Conservation (phyloP, 1,139 yeast species). For the Zygosaccharomyces pseudobailii region DNA sequence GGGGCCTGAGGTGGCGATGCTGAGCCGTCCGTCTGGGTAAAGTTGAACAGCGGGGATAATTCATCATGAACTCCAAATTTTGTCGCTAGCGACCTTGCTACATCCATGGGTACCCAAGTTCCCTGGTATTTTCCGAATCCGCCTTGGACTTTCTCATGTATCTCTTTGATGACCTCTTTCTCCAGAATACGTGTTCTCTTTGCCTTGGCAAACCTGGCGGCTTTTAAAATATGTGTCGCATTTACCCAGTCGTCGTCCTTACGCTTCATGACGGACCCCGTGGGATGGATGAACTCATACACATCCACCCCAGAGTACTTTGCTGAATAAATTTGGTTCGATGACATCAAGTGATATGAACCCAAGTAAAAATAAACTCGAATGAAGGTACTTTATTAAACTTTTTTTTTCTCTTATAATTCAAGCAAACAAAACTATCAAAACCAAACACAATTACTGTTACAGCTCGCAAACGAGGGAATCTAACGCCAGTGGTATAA, state of each 20-base stretch:
- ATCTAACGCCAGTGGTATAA: neutral
- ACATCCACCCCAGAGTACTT: constrained; percentile 86
- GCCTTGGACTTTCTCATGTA: constrained; percentile 92
- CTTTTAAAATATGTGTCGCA: constrained; percentile 94
- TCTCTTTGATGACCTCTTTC: constrained; percentile 81
- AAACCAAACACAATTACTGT: neutral
- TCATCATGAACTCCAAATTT: constrained; percentile 68
- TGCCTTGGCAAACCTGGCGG: constrained; percentile 93
- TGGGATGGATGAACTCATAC: constrained; percentile 74
- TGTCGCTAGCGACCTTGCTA: constrained; percentile 54
- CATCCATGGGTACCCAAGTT: constrained; percentile 85
- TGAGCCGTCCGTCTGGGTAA: constrained; percentile 52
- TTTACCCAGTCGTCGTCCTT: constrained; percentile 91
- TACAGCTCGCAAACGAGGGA: neutral
- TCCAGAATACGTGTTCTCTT: constrained; percentile 88
- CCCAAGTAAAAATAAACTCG: neutral
- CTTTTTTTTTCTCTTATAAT: neutral
- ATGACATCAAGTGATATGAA: constrained; percentile 15
- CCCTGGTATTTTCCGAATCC: constrained; percentile 98
- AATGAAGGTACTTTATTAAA: neutral
- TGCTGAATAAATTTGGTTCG: constrained; percentile 58
- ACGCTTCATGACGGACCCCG: constrained; percentile 90
- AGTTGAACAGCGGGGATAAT: constrained; percentile 65
- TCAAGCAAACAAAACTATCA: neutral
- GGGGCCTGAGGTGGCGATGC: constrained; percentile 80